phyloP scores from a whole-genome alignment of 306 rosid species.

The Castanea crenata region DNA sequence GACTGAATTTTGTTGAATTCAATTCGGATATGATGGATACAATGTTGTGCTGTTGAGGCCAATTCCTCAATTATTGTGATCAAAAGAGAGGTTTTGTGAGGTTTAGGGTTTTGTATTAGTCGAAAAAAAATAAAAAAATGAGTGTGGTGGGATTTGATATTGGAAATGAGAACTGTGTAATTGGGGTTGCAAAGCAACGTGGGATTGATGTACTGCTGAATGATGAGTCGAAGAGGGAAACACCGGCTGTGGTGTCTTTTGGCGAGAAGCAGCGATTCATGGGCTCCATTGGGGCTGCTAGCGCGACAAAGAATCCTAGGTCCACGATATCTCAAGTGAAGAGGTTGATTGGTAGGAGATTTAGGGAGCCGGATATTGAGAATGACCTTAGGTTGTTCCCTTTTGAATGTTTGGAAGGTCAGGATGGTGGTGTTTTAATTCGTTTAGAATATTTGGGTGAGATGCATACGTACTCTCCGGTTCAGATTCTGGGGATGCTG shows the following conservation, averaged over 20 bases:
- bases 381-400: slow-evolving; percentile 38
- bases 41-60: not conserved
- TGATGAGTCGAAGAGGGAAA: slow-evolving; percentile 58
- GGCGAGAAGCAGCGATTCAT: slow-evolving; percentile 59
- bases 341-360: slow-evolving; percentile 48
- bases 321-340: slow-evolving; percentile 55
- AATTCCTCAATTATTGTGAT: not conserved
- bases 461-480: slow-evolving; percentile 36
- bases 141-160: slow-evolving; percentile 58
- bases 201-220: slow-evolving; percentile 56
- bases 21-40: not conserved
- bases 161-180: slow-evolving; percentile 61
- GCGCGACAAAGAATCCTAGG: slow-evolving; percentile 48
- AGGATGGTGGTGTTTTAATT: slow-evolving; percentile 47
- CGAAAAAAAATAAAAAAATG: slow-evolving; percentile 21
- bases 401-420: slow-evolving; percentile 36
- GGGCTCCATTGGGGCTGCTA: slow-evolving; percentile 58
- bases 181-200: slow-evolving; percentile 51
- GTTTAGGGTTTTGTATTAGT: not conserved
- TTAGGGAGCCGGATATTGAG: slow-evolving; percentile 32
- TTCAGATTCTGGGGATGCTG: slow-evolving; percentile 51
- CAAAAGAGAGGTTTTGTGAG: not conserved
- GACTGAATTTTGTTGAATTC: not conserved
- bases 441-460: slow-evolving; percentile 38
- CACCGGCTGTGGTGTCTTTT: slow-evolving; percentile 48